These are phyloP conservation scores for Mucor saturninus DNA, from an alignment of 371 early-diverging fungal genomes.

Conservation along the genomic window DNA sequence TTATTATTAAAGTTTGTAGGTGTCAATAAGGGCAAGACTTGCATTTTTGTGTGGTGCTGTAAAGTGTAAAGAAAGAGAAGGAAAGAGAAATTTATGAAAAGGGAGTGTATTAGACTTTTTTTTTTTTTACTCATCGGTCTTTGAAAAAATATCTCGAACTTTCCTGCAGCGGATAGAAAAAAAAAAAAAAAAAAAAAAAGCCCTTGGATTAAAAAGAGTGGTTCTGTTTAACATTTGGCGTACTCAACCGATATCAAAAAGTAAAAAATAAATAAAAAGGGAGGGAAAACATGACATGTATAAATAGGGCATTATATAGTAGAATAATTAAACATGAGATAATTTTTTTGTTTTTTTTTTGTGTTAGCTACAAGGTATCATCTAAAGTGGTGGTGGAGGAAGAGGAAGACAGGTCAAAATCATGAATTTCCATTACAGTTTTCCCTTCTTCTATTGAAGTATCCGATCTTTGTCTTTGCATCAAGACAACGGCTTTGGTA, in stretches of 20 bases:
- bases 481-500: conserved; percentile 65
- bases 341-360: conserved; percentile 2
- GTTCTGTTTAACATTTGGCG: background rate
- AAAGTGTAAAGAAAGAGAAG: background rate
- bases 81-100: background rate
- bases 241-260: no score
- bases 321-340: background rate
- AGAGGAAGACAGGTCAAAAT: conserved; percentile 39
- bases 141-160: conserved; percentile 20
- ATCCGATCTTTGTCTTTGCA: conserved; percentile 48
- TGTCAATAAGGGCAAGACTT: conserved; percentile 25
- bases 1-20: conserved; percentile 17
- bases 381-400: background rate
- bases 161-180: conserved; percentile 13
- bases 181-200: background rate
- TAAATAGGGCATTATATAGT: background rate
- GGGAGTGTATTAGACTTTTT: background rate
- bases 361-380: conserved; percentile 3
- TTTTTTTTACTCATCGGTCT: background rate
- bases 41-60: conserved; percentile 10
- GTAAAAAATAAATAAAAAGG: background rate
- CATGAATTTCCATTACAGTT: conserved; percentile 59
- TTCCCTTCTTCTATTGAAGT: conserved; percentile 30
- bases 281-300: conserved; percentile 1
- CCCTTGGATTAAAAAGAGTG: background rate